A percentile compares a stretch with the other conserved stretches of the same genome.
phyloP scores from a whole-genome alignment of 169 alveolate genomes.

The Cryptosporidium canis region DNA sequence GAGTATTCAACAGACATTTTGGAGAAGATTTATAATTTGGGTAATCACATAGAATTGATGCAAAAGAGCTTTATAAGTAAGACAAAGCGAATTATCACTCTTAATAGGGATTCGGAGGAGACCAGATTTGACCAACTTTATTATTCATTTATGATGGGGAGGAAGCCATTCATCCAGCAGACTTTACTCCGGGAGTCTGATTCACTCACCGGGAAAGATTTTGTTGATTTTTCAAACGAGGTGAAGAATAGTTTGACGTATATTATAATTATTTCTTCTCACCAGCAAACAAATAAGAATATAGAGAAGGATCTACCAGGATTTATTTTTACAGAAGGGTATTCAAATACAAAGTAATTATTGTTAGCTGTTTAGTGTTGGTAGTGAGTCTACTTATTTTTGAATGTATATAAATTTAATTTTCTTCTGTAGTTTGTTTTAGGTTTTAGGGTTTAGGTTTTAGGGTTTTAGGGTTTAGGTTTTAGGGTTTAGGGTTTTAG shows the following conservation, averaged over 20 bases:
- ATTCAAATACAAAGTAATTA: not conserved
- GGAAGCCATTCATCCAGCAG: not conserved
- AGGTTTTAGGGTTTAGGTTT: conserved; percentile 8
- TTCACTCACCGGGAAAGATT: not conserved
- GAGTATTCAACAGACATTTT: conserved; percentile 34
- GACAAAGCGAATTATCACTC: not conserved
- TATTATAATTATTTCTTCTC: conserved; percentile 8
- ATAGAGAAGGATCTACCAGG: conserved; percentile 11
- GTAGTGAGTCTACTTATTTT: not conserved
- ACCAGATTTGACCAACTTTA: conserved; percentile 17
- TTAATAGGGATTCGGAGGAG: not conserved
- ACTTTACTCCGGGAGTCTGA: conserved; percentile 7
- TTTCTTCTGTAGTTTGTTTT: not conserved
- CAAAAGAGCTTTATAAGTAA: not conserved
- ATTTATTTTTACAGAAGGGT: conserved; percentile 32
- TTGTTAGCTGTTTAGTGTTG: not conserved
- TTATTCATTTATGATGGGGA: conserved; percentile 18
- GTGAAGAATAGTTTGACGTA: conserved; percentile 8
- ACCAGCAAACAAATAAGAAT: conserved; percentile 26
- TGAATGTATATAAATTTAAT: not conserved
- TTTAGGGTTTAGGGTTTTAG: not conserved
- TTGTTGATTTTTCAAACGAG: not conserved
- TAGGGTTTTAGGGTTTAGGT: conserved; percentile 3
- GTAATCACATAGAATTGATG: not conserved
- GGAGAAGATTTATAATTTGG: not conserved